These are phyloP conservation scores for Talaromyces amestolkiae DNA, from an alignment of 2,329 filamentous ascomycete species.

Conservation along the genomic window DNA sequence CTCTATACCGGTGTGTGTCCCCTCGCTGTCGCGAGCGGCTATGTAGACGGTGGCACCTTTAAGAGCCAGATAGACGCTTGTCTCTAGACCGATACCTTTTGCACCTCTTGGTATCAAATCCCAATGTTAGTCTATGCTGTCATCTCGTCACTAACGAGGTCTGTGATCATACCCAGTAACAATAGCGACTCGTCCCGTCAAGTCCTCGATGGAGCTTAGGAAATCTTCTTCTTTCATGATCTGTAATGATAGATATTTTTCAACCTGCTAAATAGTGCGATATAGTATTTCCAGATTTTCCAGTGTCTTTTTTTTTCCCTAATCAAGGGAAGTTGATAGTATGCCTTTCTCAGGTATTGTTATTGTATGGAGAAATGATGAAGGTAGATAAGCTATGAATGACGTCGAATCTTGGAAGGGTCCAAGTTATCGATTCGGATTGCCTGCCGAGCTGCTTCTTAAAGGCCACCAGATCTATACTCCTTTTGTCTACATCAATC, in stretches of 20 bases:
- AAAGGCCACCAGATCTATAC: not conserved
- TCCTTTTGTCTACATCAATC: not conserved
- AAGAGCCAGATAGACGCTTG: constrained; percentile 16
- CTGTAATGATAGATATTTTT: not conserved
- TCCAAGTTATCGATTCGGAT: not conserved
- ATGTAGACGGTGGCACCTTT: constrained; percentile 19
- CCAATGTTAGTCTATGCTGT: not conserved
- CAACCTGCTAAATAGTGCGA: not conserved
- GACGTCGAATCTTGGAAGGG: not conserved
- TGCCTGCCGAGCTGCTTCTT: not conserved
- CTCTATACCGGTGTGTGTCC: constrained; percentile 13
- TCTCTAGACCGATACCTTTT: constrained; percentile 19
- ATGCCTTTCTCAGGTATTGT: not conserved
- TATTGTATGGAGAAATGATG: not conserved
- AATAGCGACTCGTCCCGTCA: constrained; percentile 16
- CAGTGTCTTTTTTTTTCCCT: not conserved
- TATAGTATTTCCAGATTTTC: not conserved
- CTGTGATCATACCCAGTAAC: constrained; percentile 11
- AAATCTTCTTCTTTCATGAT: constrained; percentile 18
- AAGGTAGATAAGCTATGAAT: not conserved
- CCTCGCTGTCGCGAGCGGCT: constrained; percentile 16
- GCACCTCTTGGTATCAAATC: constrained; percentile 2
- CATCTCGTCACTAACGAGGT: no score
- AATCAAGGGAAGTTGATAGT: not conserved
- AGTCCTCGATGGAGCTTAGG: constrained; percentile 13